These are phyloP conservation scores for Hypoxylon sp. DNA, from an alignment of 2,329 filamentous ascomycete genomes.

Conservation along the genomic window DNA sequence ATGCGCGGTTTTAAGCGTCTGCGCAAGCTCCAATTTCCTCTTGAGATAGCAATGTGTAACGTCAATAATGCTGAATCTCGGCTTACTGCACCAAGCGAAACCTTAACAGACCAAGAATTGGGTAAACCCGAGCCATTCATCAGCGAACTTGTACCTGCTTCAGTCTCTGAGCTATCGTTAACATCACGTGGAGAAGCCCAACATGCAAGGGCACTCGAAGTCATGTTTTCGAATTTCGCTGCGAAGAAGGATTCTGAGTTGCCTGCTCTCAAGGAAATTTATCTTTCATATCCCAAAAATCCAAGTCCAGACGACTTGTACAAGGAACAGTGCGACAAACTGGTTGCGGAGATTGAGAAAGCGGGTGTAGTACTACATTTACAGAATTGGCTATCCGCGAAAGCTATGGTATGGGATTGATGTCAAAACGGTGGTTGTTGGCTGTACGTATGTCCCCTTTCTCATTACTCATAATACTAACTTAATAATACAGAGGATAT, in stretches of 20 bases:
- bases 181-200: not conserved
- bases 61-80: not conserved
- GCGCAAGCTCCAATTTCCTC: not conserved
- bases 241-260: not conserved
- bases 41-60: conserved; percentile 6
- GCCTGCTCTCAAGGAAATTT: not conserved
- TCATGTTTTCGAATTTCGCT: conserved; percentile 1
- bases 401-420: too few species aligned
- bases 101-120: not conserved
- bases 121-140: not conserved
- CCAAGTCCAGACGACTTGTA: not conserved
- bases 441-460: too few species aligned
- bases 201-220: not conserved
- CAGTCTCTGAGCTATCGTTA: conserved; percentile 1
- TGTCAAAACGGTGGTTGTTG: too few species aligned
- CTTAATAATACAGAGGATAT: too few species aligned
- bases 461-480: too few species aligned
- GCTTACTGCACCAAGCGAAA: not conserved
- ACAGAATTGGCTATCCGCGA: too few species aligned
- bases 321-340: not conserved
- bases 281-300: not conserved
- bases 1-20: not conserved
- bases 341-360: not conserved
- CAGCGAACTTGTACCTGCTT: not conserved
- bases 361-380: not conserved